Evolutionary conservation across 1,284 basidiomycete species (phyloP).

Genomic region (Cryptococcus sp.): DNA sequence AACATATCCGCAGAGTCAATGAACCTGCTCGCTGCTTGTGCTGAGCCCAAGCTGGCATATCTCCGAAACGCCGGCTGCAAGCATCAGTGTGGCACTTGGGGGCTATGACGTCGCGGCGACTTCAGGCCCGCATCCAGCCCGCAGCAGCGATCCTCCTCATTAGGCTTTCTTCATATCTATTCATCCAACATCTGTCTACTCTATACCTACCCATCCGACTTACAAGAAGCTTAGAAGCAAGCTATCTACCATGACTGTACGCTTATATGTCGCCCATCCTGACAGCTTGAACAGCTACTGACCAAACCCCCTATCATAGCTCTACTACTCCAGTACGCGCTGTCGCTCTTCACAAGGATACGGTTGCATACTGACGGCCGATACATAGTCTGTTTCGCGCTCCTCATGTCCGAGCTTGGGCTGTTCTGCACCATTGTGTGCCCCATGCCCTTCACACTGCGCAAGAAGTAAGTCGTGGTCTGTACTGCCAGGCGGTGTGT

Average conservation of each 20-base stretch:
- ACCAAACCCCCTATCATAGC: slow-evolving; percentile 19
- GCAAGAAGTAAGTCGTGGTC: slow-evolving; percentile 42
- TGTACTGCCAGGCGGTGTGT: background rate
- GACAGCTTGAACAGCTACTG: background rate
- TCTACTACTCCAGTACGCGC: slow-evolving; percentile 43
- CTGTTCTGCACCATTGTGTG: slow-evolving; percentile 47
- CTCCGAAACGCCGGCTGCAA: too few relatives aligned
- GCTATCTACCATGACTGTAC: slow-evolving; percentile 13
- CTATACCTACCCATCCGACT: background rate
- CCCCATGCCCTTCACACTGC: slow-evolving; percentile 50
- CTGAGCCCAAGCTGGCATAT: too few relatives aligned
- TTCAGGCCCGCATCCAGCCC: too few relatives aligned
- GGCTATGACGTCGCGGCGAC: background rate
- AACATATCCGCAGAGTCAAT: too few relatives aligned
- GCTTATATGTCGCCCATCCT: background rate
- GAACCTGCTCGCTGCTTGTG: too few relatives aligned
- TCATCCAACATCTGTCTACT: background rate
- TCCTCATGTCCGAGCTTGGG: slow-evolving; percentile 47
- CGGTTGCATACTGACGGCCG: slow-evolving; percentile 1
- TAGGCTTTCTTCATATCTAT: background rate
- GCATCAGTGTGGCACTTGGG: background rate
- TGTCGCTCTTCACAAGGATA: too few relatives aligned
- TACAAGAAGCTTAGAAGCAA: background rate
- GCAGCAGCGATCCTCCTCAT: background rate
- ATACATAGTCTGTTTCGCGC: slow-evolving; percentile 45